phyloP scores from a whole-genome alignment of 768 basidiomycete genomes.

The Psilocybe cyanescens region DNA sequence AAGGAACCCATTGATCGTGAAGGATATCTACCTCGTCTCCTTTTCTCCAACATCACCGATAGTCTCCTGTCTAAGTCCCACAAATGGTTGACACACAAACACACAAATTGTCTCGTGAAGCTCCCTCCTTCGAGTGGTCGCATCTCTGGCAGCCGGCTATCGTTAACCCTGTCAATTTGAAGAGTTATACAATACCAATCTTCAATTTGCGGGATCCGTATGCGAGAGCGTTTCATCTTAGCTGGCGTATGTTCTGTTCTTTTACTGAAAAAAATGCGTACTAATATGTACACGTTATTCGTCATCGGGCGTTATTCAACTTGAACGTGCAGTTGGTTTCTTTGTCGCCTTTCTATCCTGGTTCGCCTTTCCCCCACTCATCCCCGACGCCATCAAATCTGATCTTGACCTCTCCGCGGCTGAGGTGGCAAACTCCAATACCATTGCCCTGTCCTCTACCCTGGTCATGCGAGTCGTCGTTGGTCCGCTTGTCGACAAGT shows the following conservation, averaged over 20 bases:
- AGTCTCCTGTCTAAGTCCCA: too few relatives aligned
- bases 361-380: slow-evolving; percentile 68
- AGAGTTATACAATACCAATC: slow-evolving; percentile 55
- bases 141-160: slow-evolving; percentile 37
- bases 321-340: slow-evolving; percentile 38
- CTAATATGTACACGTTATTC: background rate
- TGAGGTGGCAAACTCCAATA: slow-evolving; percentile 56
- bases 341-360: slow-evolving; percentile 53
- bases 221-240: slow-evolving; percentile 52
- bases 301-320: too few relatives aligned
- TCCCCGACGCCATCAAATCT: slow-evolving; percentile 55
- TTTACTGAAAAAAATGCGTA: background rate
- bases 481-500: slow-evolving; percentile 56
- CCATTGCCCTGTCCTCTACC: slow-evolving; percentile 50
- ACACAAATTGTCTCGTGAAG: background rate
- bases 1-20: too few relatives aligned
- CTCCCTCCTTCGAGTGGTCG: slow-evolving; percentile 34
- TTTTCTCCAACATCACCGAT: too few relatives aligned
- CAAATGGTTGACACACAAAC: background rate
- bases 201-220: slow-evolving; percentile 52
- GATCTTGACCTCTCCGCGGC: slow-evolving; percentile 52
- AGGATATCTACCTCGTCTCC: too few relatives aligned
- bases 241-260: slow-evolving; percentile 27
- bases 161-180: slow-evolving; percentile 55
- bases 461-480: slow-evolving; percentile 48